A percentile compares a stretch with the other conserved stretches of the same genome.
phyloP scores from a whole-genome alignment of 2,329 filamentous ascomycete species.

The Penicillium sp. region DNA sequence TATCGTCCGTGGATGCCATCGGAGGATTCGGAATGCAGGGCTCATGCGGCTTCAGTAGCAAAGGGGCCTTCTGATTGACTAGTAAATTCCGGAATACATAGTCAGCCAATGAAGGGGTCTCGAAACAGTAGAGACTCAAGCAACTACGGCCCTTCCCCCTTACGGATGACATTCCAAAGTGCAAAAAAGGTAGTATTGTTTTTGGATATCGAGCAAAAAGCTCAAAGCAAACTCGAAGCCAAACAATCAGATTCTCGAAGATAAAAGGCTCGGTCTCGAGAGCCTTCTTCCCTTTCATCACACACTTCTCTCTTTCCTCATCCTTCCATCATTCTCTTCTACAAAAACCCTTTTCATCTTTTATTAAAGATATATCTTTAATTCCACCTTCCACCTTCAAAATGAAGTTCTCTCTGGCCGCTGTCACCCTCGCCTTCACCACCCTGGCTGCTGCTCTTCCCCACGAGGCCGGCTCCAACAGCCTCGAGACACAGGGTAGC shows the following conservation, averaged over 20 bases:
- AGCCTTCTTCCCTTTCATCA: not conserved
- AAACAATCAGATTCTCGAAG: constrained; percentile 9
- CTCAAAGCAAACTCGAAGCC: not conserved
- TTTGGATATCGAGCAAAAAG: constrained; percentile 4
- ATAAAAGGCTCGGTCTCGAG: constrained; percentile 20
- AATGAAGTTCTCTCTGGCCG: constrained; percentile 36
- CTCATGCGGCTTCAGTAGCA: not conserved
- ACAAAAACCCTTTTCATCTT: constrained; percentile 6
- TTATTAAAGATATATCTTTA: constrained; percentile 19
- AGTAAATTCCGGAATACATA: constrained; percentile 11
- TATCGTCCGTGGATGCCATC: constrained; percentile 14
- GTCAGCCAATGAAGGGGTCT: constrained; percentile 11
- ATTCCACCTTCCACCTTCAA: constrained; percentile 26
- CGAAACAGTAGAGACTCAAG: constrained; percentile 1
- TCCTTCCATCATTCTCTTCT: constrained; percentile 9
- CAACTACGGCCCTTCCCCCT: constrained; percentile 9
- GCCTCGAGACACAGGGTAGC: not conserved
- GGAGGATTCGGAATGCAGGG: constrained; percentile 19
- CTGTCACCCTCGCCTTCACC: constrained; percentile 31
- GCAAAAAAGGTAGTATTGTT: constrained; percentile 15
- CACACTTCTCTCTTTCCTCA: constrained; percentile 9
- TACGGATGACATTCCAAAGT: constrained; percentile 18
- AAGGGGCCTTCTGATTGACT: constrained; percentile 15
- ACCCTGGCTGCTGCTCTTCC: constrained; percentile 30
- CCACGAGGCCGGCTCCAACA: constrained; percentile 1